Evolutionary conservation across 2,329 filamentous ascomycete genomes (phyloP).

Genomic region (Calonectria henricotiae): DNA sequence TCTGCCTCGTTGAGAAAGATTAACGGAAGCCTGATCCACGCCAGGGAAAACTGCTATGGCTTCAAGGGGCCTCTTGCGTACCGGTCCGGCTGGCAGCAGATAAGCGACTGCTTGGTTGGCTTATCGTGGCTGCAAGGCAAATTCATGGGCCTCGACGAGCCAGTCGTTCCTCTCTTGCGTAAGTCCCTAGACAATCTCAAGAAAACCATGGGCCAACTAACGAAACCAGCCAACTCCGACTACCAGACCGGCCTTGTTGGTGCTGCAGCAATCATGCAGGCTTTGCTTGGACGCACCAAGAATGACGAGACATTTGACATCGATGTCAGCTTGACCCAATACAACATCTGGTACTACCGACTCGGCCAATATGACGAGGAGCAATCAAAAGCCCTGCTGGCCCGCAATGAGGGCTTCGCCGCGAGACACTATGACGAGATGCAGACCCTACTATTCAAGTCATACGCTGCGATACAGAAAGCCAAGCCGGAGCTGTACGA

Average conservation of each 20-base stretch:
- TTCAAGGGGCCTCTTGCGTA: conserved; percentile 55
- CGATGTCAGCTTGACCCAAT: conserved; percentile 51
- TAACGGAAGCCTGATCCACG: conserved; percentile 54
- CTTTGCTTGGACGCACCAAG: conserved; percentile 43
- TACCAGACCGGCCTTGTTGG: conserved; percentile 49
- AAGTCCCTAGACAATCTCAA: not conserved
- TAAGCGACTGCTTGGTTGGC: conserved; percentile 59
- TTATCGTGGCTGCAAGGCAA: conserved; percentile 58
- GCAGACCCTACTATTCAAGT: conserved; percentile 32
- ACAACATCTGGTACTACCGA: conserved; percentile 50
- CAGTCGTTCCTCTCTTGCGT: conserved; percentile 48
- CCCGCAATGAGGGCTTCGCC: conserved; percentile 40
- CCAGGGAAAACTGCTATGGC: conserved; percentile 59
- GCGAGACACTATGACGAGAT: conserved; percentile 49
- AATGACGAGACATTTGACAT: conserved; percentile 46
- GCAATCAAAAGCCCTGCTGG: conserved; percentile 37
- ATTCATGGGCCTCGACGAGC: conserved; percentile 58
- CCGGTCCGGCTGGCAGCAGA: conserved; percentile 59
- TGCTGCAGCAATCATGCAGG: conserved; percentile 43
- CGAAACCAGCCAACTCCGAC: conserved; percentile 45
- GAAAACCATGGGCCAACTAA: not conserved
- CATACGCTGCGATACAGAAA: conserved; percentile 32
- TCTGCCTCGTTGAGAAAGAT: conserved; percentile 34
- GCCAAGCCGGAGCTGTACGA: conserved; percentile 28
- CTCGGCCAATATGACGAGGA: conserved; percentile 45